These are phyloP conservation scores for Chlorella variabilis DNA, from an alignment of 163 green algal genomes.

Conservation along the genomic window DNA sequence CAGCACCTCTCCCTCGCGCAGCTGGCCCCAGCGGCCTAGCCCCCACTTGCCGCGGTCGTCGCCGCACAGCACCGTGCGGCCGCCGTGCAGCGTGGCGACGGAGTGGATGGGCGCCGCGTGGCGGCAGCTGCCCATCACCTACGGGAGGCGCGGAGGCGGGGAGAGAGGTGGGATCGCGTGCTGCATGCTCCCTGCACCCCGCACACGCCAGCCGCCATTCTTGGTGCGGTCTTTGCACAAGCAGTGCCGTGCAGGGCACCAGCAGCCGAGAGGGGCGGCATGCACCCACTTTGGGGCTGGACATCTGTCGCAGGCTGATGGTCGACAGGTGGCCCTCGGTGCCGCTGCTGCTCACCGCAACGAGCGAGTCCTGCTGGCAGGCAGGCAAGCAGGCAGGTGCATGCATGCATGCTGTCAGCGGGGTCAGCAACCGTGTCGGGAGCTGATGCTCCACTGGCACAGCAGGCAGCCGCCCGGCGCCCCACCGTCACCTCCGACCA, in stretches of 20 bases:
- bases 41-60: conserved; percentile 4
- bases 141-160: neutral
- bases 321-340: neutral
- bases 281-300: neutral
- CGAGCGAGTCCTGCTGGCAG: neutral
- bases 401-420: neutral
- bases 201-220: neutral
- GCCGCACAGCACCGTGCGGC: neutral
- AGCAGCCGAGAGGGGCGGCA: too few relatives aligned
- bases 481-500: too few relatives aligned
- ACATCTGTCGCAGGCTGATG: neutral
- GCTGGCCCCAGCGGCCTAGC: neutral
- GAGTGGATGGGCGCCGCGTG: neutral
- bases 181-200: neutral
- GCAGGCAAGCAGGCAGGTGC: neutral
- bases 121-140: conserved; percentile 4
- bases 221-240: too few relatives aligned
- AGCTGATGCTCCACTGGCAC: too few relatives aligned
- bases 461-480: too few relatives aligned
- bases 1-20: neutral
- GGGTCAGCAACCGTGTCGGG: too few relatives aligned
- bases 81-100: neutral
- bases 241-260: neutral
- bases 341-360: neutral
- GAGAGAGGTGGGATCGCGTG: neutral